These are phyloP conservation scores for Phytophthora lateralis DNA, from an alignment of 352 stramenopile species.

Conservation along the genomic window DNA sequence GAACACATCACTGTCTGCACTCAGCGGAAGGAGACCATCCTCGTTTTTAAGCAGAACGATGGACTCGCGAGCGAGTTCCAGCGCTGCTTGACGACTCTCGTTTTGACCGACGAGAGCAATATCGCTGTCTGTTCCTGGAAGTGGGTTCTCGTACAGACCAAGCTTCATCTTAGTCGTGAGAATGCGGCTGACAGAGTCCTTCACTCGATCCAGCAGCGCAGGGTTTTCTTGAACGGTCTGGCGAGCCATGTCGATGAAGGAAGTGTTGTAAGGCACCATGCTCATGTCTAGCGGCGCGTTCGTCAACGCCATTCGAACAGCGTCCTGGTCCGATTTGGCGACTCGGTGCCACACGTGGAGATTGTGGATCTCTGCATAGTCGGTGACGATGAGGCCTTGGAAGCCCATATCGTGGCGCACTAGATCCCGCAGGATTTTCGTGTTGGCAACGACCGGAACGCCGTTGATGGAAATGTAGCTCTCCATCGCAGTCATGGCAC, in stretches of 20 bases:
- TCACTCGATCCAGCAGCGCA: slow-evolving; percentile 47
- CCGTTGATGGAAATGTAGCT: slow-evolving; percentile 94
- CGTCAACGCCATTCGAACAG: slow-evolving; percentile 68
- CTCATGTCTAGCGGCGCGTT: slow-evolving; percentile 91
- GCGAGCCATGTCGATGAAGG: slow-evolving; percentile 61
- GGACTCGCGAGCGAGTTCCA: slow-evolving; percentile 79
- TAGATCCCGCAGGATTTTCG: slow-evolving; percentile 78
- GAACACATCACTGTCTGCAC: slow-evolving; percentile 44
- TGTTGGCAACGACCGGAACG: slow-evolving; percentile 90
- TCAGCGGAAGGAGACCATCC: slow-evolving; percentile 55
- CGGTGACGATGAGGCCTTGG: slow-evolving; percentile 90
- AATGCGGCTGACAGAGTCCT: slow-evolving; percentile 64
- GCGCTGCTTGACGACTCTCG: slow-evolving; percentile 55
- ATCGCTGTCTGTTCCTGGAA: slow-evolving; percentile 51
- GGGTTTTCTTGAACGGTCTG: slow-evolving; percentile 43
- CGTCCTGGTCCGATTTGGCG: slow-evolving; percentile 53
- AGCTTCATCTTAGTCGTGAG: slow-evolving; percentile 77
- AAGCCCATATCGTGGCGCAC: slow-evolving; percentile 89
- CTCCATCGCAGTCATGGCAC: slow-evolving; percentile 92
- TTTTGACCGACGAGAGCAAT: slow-evolving; percentile 54
- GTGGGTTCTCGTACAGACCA: slow-evolving; percentile 67
- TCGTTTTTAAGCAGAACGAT: slow-evolving; percentile 90
- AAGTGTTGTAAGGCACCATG: slow-evolving; percentile 77
- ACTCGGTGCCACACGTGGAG: slow-evolving; percentile 69
- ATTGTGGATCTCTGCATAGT: slow-evolving; percentile 94